Base-by-base conservation (phyloP, 441 rosid species). In the Brassica balearica region DNA sequence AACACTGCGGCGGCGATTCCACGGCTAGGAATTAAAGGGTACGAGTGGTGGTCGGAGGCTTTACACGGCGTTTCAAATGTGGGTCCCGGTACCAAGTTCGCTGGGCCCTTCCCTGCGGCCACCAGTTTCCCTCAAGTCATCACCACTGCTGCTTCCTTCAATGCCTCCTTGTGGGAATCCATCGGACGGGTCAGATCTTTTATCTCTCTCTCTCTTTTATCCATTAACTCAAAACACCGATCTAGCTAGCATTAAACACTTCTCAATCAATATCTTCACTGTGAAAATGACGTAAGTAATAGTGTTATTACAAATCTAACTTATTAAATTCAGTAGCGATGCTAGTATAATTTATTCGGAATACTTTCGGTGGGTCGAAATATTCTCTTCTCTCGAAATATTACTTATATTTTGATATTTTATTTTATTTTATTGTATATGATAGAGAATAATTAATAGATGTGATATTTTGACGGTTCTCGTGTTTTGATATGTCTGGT, bases 31-130 rank as follows among this genome's bases (percentile, higher is more conserved):
- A 86, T 95, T 64, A 83, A 84, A 82, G 91, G 94, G 3, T 95
- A 95, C 72, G 97, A 93, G 84, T 95, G 99, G 99, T 95, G 99
- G 99, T 95, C 98, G 12, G 99, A 95, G 74, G 99, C 99, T 7
- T 92, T 95, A 75, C 99, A 95, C 41, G 99, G 99, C 2, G 98
- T 95, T 23, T 95, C 99, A 17, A 90, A 95, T 66, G 90, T 90
- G 27, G 99, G 99, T 6, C 99, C 92, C 0, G 99, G 99, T 29
- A 86, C 94, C 11, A 88, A 83, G 86, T 95, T 95, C 67, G 90
- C 85, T 27, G 94, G 94, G 77, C 85, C 60, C 75, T 93, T 88
- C 82, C 98, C 98, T 2, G 94, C 81, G 5, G 98, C 99, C 71
- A 95, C 98, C 29, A 91, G 94, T 83, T 93, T 95, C 82, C 99